These are phyloP conservation scores for Acanthamoeba divionensis DNA, from an alignment of 208 protist species.

Conservation along the genomic window DNA sequence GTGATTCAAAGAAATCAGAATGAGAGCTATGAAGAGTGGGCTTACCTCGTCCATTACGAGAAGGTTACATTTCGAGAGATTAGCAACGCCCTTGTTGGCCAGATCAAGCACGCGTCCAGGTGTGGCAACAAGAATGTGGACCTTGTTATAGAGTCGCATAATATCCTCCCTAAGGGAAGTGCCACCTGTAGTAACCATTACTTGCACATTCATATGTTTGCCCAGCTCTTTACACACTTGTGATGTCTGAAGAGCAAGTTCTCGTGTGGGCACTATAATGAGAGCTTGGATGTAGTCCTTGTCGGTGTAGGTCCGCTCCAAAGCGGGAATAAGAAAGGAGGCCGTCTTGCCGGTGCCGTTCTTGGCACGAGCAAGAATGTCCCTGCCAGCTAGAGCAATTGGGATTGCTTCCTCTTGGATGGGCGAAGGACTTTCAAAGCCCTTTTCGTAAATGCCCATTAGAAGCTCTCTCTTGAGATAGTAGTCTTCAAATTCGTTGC, in stretches of 20 bases:
- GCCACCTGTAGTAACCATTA: conserved; percentile 97
- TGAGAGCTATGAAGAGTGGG: not conserved
- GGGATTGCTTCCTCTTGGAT: conserved; percentile 98
- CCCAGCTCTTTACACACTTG: conserved; percentile 97
- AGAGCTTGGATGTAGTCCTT: conserved; percentile 94
- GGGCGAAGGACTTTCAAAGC: conserved; percentile 96
- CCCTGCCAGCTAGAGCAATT: conserved; percentile 92
- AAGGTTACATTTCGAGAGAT: conserved; percentile 87
- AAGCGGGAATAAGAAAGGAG: conserved; percentile 96
- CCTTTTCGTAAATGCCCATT: conserved; percentile 98
- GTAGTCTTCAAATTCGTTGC: conserved; percentile 97
- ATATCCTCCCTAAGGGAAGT: conserved; percentile 97
- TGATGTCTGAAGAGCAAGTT: conserved; percentile 97
- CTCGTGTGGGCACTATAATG: conserved; percentile 96
- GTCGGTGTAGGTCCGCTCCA: conserved; percentile 94
- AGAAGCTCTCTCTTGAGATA: conserved; percentile 96
- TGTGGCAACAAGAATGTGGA: conserved; percentile 98
- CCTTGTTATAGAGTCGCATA: conserved; percentile 91
- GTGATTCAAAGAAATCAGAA: not conserved
- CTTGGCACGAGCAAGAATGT: conserved; percentile 98
- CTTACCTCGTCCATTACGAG: conserved; percentile 93
- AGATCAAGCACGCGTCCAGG: conserved; percentile 97
- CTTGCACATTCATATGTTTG: conserved; percentile 91
- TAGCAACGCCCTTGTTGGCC: conserved; percentile 92
- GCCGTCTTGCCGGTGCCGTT: conserved; percentile 99